These are phyloP conservation scores for Rhodotorula mucilaginosa DNA, from an alignment of 1,284 basidiomycete genomes.

Conservation along the genomic window DNA sequence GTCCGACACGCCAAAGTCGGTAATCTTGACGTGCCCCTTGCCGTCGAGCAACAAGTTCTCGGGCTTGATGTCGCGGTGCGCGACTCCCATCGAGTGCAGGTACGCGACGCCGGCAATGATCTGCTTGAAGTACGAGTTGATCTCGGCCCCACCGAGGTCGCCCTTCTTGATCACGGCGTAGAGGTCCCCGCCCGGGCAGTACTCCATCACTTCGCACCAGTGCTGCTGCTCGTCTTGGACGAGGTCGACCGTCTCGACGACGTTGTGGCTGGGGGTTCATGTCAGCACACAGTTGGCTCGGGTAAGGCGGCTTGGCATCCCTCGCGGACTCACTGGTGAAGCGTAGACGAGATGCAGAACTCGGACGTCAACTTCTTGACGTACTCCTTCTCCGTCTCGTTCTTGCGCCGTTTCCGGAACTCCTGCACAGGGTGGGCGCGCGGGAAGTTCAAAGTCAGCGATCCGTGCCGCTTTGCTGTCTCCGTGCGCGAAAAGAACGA, in stretches of 20 bases:
- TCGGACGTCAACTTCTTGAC: conserved; percentile 99
- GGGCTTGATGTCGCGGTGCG: conserved; percentile 96
- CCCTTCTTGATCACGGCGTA: conserved; percentile 98
- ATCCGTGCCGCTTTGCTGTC: background rate
- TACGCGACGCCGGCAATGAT: conserved; percentile 84
- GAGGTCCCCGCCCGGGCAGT: conserved; percentile 92
- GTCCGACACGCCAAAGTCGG: conserved; percentile 97
- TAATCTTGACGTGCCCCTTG: conserved; percentile 91
- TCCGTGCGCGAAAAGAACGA: background rate
- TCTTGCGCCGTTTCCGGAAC: conserved; percentile 96
- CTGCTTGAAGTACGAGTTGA: conserved; percentile 98
- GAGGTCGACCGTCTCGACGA: conserved; percentile 98
- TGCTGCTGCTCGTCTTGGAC: conserved; percentile 93
- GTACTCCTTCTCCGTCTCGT: conserved; percentile 98
- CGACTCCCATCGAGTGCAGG: conserved; percentile 91
- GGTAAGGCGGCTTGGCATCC: background rate
- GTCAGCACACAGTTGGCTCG: background rate
- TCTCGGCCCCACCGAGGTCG: conserved; percentile 87
- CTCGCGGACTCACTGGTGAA: conserved; percentile 64
- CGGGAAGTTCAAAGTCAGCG: conserved; percentile 1
- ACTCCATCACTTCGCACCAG: conserved; percentile 99
- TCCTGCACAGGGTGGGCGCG: conserved; percentile 58
- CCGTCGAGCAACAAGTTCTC: conserved; percentile 95
- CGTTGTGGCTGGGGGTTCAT: conserved; percentile 59
- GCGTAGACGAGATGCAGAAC: conserved; percentile 96